Evolutionary conservation across 148 eudicot genomes (phyloP), one percentile per base, ranked within the genome.

Genomic region (Camellia sinensis): DNA sequence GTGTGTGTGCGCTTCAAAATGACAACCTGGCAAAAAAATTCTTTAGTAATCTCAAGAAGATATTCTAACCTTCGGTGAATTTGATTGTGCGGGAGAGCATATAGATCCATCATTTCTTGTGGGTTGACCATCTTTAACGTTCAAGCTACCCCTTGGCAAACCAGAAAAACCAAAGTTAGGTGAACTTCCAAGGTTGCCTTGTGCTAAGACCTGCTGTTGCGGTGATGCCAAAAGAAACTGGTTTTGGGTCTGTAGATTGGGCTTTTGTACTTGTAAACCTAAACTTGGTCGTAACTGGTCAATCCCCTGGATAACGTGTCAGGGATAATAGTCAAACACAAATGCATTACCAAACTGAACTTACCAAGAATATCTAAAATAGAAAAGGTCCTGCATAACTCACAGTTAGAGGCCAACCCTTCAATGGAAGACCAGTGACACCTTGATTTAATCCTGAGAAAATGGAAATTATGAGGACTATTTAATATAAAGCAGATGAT

Each of bases 321-420:
- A 64, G 14, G 12, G 12, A 72, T 60, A 67, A 52, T 74, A 29
- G 46, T 80, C 76, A 81, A 76, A 76, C 63, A 74, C 14, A 65
- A 18, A 48, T 71, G 19, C 15, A 75, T 53, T 76, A 61, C 74
- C 52, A 48, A 7, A 53, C 45, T n/a, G 50, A 61, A 63, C 64
- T 57, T 45, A 56, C 37, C 67, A 15, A 77, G 74, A 53, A 70
- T 17, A 61, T 61, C 56, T 22, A 71, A 63, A 19, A 81, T 21
- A 17, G 45, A 52, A 63, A 71, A 54, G 77, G 44, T 70, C 41
- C 57, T 5, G 50, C 48, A 57, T 18, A 68, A 89, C 97, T 92
- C 83, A 93, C 99, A 19, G 99, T 93, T 71, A 95, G 80, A 78
- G 99, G 99, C 99, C 99, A 95, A 70, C 99, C 99, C 93, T 95